Base-by-base conservation (phyloP, 805 yeast genomes). In the Suhomyces canberraensis region DNA sequence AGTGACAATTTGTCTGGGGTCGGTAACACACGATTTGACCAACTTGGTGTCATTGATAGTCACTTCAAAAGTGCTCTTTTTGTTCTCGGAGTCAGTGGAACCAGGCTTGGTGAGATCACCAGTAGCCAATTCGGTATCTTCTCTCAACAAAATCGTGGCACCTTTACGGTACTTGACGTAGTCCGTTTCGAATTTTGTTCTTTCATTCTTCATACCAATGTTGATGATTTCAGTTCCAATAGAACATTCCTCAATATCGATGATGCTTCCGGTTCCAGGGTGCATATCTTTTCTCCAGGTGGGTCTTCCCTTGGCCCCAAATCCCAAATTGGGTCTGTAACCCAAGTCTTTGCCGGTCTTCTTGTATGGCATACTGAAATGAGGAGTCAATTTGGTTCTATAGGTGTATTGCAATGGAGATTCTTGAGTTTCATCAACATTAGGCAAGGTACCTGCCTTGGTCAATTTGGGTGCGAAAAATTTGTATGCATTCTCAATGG, bases 321-420 rank as follows among this genome's bases (percentile, higher is more conserved):
- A 93, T 1, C 98, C 98, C 39, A 93, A 68, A 11, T 85, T 76
- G 13, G 96, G 96, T 39, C 71, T 61, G 29, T 57, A 53, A 29
- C 53, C 56, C 33, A 50, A 52, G 22, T 51, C 52, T 9, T 40
- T 37, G 3, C 41, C 42, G 2, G 69, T 65, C 34, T 64, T 64
- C 31, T 61, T 66, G 51, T 79, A 74, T 16, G 95, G 93, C 25
- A 86, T 64, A 51, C 84, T 89, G 61, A 90, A 93, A 64, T 93
- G 98, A 4, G 98, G 98, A 0, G 98, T 93, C 28, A 93, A 72
- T 56, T 93, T 93, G 0, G 98, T 93, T 56, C 98, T 73, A 61
- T 93, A 93, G 25, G 72, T 70, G 56, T 73, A 84, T 47, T 81
- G 73, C 39, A 78, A 63, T 3, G 98, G 98, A 8, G 95, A 85